A percentile compares a stretch with the other conserved stretches of the same genome.
Evolutionary conservation across 805 yeast species (phyloP).

Genomic region (Starmerella vaccinii): DNA sequence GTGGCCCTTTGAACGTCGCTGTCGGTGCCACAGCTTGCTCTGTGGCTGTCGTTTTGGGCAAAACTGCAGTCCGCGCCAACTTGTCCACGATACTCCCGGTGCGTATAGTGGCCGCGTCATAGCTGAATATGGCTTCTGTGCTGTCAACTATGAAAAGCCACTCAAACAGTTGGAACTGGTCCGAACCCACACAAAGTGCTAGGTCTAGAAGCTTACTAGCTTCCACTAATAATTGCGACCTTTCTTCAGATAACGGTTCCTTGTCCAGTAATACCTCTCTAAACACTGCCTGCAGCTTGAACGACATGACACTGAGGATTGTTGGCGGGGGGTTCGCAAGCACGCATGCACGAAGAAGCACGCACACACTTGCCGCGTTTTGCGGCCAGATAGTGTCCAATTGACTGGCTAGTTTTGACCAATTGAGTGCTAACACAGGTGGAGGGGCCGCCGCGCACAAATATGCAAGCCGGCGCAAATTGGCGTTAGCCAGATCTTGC

Average conservation of each 20-base stretch:
- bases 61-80: conserved; percentile 28
- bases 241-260: conserved; percentile 1
- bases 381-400: conserved; percentile 34
- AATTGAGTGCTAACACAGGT: conserved; percentile 14
- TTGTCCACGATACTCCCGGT: conserved; percentile 23
- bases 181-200: conserved; percentile 53
- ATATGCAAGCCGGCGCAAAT: conserved; percentile 54
- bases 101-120: not conserved
- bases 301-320: conserved; percentile 37
- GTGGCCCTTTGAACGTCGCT: conserved; percentile 9
- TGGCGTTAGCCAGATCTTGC: conserved; percentile 46
- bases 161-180: conserved; percentile 65
- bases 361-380: conserved; percentile 39
- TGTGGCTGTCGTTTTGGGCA: conserved; percentile 7
- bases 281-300: conserved; percentile 49
- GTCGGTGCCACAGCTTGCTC: conserved; percentile 11
- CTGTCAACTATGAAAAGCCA: conserved; percentile 79
- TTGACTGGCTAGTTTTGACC: conserved; percentile 23
- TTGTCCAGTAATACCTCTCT: conserved; percentile 31
- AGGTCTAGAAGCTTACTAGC: conserved; percentile 75
- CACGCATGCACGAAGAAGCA: conserved; percentile 54
- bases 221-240: conserved; percentile 20
- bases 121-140: conserved; percentile 42
- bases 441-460: conserved; percentile 51
- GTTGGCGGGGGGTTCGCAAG: conserved; percentile 28